phyloP scores from a whole-genome alignment of 2,329 filamentous ascomycete genomes.

The Neonectria coccinea region DNA sequence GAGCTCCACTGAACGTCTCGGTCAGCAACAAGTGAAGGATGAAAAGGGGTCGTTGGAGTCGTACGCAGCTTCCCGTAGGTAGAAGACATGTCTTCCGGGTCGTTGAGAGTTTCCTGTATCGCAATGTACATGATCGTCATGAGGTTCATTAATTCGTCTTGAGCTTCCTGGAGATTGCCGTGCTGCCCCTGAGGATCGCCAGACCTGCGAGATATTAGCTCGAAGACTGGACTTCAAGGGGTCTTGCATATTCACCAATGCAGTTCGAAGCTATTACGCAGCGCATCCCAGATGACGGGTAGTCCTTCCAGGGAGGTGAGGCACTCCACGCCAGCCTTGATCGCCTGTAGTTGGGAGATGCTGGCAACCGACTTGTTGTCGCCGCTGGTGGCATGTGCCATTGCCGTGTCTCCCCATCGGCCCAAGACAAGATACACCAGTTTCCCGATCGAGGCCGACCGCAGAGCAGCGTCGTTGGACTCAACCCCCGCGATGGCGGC shows the following conservation, averaged over 20 bases:
- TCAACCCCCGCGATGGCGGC: slow-evolving; percentile 60
- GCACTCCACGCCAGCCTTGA: slow-evolving; percentile 65
- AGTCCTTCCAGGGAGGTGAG: slow-evolving; percentile 65
- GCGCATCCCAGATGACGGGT: slow-evolving; percentile 62
- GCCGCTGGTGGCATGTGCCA: slow-evolving; percentile 56
- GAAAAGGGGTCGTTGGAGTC: slow-evolving; percentile 41
- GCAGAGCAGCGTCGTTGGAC: slow-evolving; percentile 60
- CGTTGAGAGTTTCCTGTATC: slow-evolving; percentile 67
- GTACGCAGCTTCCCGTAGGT: slow-evolving; percentile 64
- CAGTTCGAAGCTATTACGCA: slow-evolving; percentile 62
- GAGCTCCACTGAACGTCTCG: slow-evolving; percentile 60
- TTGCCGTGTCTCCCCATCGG: slow-evolving; percentile 76
- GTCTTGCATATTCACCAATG: slow-evolving; percentile 60
- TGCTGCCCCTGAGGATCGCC: slow-evolving; percentile 57
- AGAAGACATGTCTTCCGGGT: slow-evolving; percentile 60
- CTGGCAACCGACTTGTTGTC: slow-evolving; percentile 64
- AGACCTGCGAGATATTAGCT: slow-evolving; percentile 53
- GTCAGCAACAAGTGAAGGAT: slow-evolving; percentile 25
- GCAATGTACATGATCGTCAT: slow-evolving; percentile 73
- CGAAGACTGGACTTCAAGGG: slow-evolving; percentile 35
- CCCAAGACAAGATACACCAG: slow-evolving; percentile 74
- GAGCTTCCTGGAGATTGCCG: slow-evolving; percentile 61
- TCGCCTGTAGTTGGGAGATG: slow-evolving; percentile 67
- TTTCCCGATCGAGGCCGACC: slow-evolving; percentile 66
- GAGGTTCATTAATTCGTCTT: slow-evolving; percentile 71